phyloP scores from a whole-genome alignment of 192 early-diverging fungal species.

The Radiomyces spectabilis region DNA sequence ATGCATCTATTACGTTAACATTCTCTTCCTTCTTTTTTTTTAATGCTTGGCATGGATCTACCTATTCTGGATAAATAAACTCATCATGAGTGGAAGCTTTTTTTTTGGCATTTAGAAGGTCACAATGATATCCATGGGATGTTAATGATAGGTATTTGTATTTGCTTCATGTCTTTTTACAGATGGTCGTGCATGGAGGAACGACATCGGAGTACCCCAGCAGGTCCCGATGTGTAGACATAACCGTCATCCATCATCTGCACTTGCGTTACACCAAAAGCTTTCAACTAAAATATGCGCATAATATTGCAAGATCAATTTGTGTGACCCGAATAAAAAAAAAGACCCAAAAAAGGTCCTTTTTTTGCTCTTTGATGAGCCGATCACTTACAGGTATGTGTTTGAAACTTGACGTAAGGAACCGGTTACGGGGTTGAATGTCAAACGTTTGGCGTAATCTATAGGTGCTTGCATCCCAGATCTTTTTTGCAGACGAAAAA shows the following conservation, averaged over 20 bases:
- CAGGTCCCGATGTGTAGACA: slow-evolving; percentile 55
- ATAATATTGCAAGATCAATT: not conserved
- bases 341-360: not conserved
- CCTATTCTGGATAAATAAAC: not conserved
- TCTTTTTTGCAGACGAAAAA: slow-evolving; percentile 11
- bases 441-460: slow-evolving; percentile 33
- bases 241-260: slow-evolving; percentile 37
- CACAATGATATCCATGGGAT: not conserved
- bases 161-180: too few species aligned
- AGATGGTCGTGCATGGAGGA: too few species aligned
- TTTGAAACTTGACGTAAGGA: slow-evolving; percentile 39
- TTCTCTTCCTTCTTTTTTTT: not conserved
- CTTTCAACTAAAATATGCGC: slow-evolving; percentile 27
- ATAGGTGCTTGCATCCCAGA: slow-evolving; percentile 46
- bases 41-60: not conserved
- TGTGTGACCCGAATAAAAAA: not conserved
- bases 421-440: slow-evolving; percentile 39
- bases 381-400: slow-evolving; percentile 33
- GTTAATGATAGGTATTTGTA: too few species aligned
- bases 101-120: not conserved
- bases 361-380: not conserved
- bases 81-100: not conserved
- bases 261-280: slow-evolving; percentile 62
- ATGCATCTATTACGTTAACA: too few species aligned
- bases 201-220: slow-evolving; percentile 41